phyloP scores from a whole-genome alignment of 495 filamentous ascomycete species.

The Gamarada debralockiae region DNA sequence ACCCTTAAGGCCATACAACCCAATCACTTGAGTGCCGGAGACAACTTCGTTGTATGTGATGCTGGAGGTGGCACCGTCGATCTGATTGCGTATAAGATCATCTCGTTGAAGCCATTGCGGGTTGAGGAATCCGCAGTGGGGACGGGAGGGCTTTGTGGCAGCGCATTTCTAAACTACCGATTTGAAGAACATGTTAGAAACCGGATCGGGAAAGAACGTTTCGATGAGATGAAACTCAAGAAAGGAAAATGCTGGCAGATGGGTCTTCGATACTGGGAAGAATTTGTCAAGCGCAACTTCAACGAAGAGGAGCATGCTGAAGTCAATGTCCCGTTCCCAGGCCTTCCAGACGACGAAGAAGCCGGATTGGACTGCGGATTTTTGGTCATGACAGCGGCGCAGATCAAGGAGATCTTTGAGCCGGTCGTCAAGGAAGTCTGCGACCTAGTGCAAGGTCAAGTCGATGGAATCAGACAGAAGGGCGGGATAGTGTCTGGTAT shows the following conservation, averaged over 20 bases:
- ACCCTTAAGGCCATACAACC: conserved; percentile 64
- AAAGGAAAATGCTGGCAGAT: conserved; percentile 67
- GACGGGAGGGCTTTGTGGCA: conserved; percentile 62
- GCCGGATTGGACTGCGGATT: conserved; percentile 61
- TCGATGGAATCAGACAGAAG: conserved; percentile 53
- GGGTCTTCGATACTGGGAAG: conserved; percentile 62
- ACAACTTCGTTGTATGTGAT: conserved; percentile 74
- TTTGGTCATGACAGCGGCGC: conserved; percentile 54
- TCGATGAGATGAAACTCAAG: conserved; percentile 59
- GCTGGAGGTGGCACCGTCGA: conserved; percentile 75
- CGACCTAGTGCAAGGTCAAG: conserved; percentile 57
- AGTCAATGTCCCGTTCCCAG: conserved; percentile 69
- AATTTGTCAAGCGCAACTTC: conserved; percentile 71
- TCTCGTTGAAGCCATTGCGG: conserved; percentile 50
- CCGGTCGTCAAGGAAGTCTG: conserved; percentile 61
- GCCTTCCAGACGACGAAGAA: conserved; percentile 63
- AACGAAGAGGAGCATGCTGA: conserved; percentile 68
- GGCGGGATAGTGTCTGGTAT: conserved; percentile 63
- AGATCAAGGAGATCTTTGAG: conserved; percentile 62
- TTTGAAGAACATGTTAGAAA: conserved; percentile 65
- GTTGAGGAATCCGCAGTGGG: conserved; percentile 65
- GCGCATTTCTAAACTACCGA: conserved; percentile 64
- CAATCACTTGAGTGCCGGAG: conserved; percentile 57
- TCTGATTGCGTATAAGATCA: conserved; percentile 66
- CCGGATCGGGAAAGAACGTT: conserved; percentile 49